Evolutionary conservation across 2,329 filamentous ascomycete species (phyloP), one percentile per base, ranked within the genome.

Genomic region (Immersiporthe knoxdaviesiana): DNA sequence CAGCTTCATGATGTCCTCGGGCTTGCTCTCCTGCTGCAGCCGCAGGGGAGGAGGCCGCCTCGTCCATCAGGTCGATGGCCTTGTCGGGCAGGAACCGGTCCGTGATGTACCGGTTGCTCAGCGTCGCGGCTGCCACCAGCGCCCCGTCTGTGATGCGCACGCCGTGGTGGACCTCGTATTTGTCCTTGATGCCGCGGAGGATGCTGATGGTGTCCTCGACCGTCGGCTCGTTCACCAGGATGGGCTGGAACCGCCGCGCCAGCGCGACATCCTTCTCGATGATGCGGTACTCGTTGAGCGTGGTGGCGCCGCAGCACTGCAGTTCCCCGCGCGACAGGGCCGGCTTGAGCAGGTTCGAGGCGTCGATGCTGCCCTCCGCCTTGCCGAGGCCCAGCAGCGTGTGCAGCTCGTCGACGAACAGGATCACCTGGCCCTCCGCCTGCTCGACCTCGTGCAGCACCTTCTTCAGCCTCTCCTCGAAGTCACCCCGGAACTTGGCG

Each of bases 211-310:
- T 97, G 74, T 97, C 94, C 74, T 93, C 89, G 0, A 98, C 94
- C 0, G 89, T 91, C 0, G 96, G 96, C 75, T 99, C 96, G 70
- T 90, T 92, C n/a, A 99, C 94, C 47, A 93, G 81, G 68, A 99
- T 97, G 0, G 96, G 94, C 76, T 99, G 96, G 79, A 99, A 98
- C 70, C 96, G 88, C 74, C 96, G 86, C 11, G 96, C 96, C 27
- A 99, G 83, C 0, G 96, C 96, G 37, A 95, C 94, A 76, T 98
- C 96, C 79, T 98, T 98, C 78, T 98, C 96, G 72, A 99, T 98
- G 74, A 90, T 84, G 30, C 96, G 89, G 76, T 98, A 99, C 77
- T 99, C 96, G 72, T 91, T 92, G 44, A 98, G 82, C 0, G 96
- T 99, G 0, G 96, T 98, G 3, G 96, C 96, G 72, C 96, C 95